phyloP scores from a whole-genome alignment of 164 flowering plant genomes.

The Liriodendron chinense region DNA sequence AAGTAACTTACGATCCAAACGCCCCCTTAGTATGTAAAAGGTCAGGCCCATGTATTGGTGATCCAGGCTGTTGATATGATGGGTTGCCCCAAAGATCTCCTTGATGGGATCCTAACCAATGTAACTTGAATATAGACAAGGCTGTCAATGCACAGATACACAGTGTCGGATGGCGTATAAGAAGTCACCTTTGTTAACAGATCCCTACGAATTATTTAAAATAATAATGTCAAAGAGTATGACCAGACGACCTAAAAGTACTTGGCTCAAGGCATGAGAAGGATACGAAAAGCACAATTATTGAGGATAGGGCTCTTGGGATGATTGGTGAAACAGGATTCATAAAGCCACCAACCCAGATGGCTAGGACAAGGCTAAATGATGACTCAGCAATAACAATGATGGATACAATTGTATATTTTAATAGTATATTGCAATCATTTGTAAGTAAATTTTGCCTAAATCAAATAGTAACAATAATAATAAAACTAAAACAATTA shows the following conservation, averaged over 20 bases:
- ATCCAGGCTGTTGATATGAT: too few species aligned
- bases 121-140: not conserved
- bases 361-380: not conserved
- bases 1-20: too few species aligned
- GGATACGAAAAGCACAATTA: not conserved
- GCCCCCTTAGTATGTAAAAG: too few species aligned
- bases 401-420: not conserved
- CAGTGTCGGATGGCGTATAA: not conserved
- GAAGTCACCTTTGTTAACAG: not conserved
- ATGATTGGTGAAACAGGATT: not conserved
- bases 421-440: not conserved
- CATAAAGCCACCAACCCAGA: not conserved
- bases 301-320: not conserved
- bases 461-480: too few species aligned
- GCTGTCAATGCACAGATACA: not conserved
- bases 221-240: too few species aligned
- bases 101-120: not conserved
- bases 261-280: not conserved
- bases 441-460: not conserved
- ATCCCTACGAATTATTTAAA: not conserved
- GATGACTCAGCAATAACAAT: not conserved
- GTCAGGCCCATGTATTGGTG: too few species aligned
- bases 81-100: too few species aligned
- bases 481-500: too few species aligned
- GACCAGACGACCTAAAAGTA: too few species aligned